Evolutionary conservation across 352 stramenopile species (phyloP), one percentile per base, ranked within the genome.

Genomic region (Salisapilia sapeloensis): DNA sequence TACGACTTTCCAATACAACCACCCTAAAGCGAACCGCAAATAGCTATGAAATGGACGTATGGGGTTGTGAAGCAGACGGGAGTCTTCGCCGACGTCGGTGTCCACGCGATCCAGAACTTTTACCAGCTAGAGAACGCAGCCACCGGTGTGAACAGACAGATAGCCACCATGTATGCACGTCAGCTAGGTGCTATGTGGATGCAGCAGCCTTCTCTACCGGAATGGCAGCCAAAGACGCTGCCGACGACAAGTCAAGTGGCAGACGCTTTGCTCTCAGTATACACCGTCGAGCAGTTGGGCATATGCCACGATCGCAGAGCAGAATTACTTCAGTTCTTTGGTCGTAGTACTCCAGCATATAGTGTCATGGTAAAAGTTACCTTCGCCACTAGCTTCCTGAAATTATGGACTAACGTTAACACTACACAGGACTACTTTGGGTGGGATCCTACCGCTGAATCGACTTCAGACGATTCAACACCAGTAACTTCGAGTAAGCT

Each of bases 211-310:
- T 46, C 48, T 13, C 48, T 64, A 24, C 33, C 36, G 2, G 46
- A 74, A 10, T 86, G 71, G 71, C 35, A 33, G 10, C 21, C 35
- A 13, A 53, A 40, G 0, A 41, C 44, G 12, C 27, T 59, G 12
- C 67, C 71, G 17, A 69, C 55, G 3, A 48, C 66, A 8, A 35
- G 49, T 4, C 58, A 85, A 49, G 38, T 83, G 10, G 43, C 87
- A 4, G 55, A 76, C 5, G 53, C 48, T 11, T 54, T 89, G 29
- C 49, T 50, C 27, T 53, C 60, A 11, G 48, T 92, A 19, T 89
- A 87, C 29, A 45, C 81, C 6, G 39, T 90, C 6, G 74, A 92
- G 28, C 60, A 75, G 13, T 42, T 84, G 6, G 75, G 74, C 6
- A 63, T 84, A 13, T 58, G 48, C 22, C 64, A 87, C 33, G 29